Base-by-base conservation (phyloP, 805 yeast genomes). In the Myxozyma udenii region DNA sequence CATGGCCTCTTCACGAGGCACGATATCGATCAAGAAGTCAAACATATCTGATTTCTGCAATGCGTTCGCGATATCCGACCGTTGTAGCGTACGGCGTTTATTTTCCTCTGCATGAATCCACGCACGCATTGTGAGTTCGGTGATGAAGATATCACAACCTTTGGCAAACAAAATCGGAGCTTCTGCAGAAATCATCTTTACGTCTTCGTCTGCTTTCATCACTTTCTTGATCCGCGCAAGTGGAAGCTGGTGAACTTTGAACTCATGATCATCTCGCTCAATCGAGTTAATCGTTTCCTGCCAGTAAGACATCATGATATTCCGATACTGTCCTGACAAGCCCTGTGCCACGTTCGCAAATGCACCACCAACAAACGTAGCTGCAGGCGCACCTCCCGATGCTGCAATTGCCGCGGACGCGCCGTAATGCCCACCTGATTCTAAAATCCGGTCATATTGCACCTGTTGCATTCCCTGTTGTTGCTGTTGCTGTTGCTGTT, bases 101-200 rank as follows among this genome's bases (percentile, higher is more conserved):
- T 87, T 87, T 64, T 88, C 96, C 68, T 93, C 98, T 2, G 98
- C 96, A 63, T 90, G 96, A 56, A 93, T 88, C 98, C 98, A 93
- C 5, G 98, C 97, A 52, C 99, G 77, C 96, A 93, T 90, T 12
- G 99, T 90, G 49, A 93, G 74, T 68, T 93, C 99, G 0, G 98
- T 90, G 61, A 93, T 91, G 70, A 93, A 93, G 32, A 93, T 83
- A 67, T 93, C 99, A 70, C 98, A 93, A 1, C 98, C 98, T 68
- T 93, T 93, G 42, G 98, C 98, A 72, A 93, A 93, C 54, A 93
- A 71, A 30, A 93, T 89, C 1, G 99, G 98, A 0, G 98, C 98
- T 71, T 93, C 99, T 2, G 98, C 98, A 58, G 93, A 82, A 51
- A 93, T 93, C 99, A 93, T 93, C 59, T 89, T 80, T 36, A 93